phyloP scores from a whole-genome alignment of 805 yeast species.

The Ogataea methanolica region DNA sequence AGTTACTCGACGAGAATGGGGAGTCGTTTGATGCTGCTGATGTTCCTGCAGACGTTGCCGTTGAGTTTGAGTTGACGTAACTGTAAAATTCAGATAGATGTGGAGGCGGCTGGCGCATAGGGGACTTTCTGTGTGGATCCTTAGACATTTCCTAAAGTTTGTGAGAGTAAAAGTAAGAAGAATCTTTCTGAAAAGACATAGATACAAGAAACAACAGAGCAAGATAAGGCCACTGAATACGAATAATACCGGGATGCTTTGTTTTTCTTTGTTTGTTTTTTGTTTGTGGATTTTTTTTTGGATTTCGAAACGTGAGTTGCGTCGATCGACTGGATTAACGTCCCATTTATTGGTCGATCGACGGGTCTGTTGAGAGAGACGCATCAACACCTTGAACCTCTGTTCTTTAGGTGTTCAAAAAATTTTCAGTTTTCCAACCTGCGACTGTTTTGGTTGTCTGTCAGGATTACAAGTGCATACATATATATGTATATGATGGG shows the following conservation, averaged over 20 bases:
- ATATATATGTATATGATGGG: no score
- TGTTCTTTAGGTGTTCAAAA: neutral
- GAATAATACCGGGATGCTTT: no score
- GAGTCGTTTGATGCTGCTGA: slow-evolving; percentile 2
- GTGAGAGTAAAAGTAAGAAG: neutral
- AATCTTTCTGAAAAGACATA: neutral
- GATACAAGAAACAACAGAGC: no score
- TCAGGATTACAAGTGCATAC: neutral
- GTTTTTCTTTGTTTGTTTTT: no score
- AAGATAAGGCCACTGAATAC: no score
- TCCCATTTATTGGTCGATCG: neutral
- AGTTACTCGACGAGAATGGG: neutral
- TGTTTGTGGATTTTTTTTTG: no score
- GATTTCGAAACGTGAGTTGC: no score
- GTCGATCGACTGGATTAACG: no score
- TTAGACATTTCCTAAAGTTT: slow-evolving; percentile 3
- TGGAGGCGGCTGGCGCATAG: slow-evolving; percentile 37
- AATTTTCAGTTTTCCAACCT: neutral
- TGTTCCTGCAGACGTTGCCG: neutral
- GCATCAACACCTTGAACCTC: no score
- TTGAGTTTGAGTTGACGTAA: slow-evolving; percentile 35
- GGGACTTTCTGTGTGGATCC: slow-evolving; percentile 16
- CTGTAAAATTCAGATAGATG: slow-evolving; percentile 60
- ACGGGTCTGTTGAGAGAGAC: neutral
- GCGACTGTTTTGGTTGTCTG: neutral